These are phyloP conservation scores for Amanita subjunquillea DNA, from an alignment of 768 basidiomycete genomes.

Conservation along the genomic window DNA sequence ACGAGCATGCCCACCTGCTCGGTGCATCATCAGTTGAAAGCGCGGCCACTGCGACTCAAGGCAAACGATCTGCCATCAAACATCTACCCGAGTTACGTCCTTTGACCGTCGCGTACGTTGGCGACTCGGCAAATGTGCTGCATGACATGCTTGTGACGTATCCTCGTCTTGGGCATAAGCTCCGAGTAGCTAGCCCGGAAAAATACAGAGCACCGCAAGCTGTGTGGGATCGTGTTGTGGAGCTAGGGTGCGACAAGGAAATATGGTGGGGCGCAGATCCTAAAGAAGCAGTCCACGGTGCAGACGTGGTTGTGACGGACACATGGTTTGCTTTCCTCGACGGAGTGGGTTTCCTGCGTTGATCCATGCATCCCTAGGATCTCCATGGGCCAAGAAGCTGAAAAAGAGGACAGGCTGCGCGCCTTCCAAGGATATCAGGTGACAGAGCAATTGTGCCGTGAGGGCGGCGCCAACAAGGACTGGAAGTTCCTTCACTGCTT, in stretches of 20 bases:
- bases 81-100: conserved; percentile 49
- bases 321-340: conserved; percentile 61
- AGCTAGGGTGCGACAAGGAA: conserved; percentile 59
- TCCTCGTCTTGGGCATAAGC: conserved; percentile 80
- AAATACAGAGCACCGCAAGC: conserved; percentile 59
- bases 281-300: conserved; percentile 76
- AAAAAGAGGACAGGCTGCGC: conserved; percentile 74
- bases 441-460: conserved; percentile 75
- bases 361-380: conserved; percentile 45
- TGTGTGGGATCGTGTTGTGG: conserved; percentile 77
- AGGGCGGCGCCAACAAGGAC: conserved; percentile 72
- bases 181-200: conserved; percentile 77
- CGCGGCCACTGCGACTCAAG: not conserved
- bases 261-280: conserved; percentile 76
- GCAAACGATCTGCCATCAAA: conserved; percentile 1
- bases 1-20: conserved; percentile 62
- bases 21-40: conserved; percentile 13
- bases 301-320: conserved; percentile 95
- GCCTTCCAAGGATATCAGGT: conserved; percentile 94
- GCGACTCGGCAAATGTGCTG: conserved; percentile 90
- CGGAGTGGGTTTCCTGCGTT: not conserved
- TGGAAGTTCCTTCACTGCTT: conserved; percentile 98
- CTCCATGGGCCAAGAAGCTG: conserved; percentile 97
- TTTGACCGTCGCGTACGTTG: conserved; percentile 87
- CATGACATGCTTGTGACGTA: conserved; percentile 97